These are phyloP conservation scores for Phytophthora uliginosa DNA, from an alignment of 352 stramenopile genomes.

Conservation along the genomic window DNA sequence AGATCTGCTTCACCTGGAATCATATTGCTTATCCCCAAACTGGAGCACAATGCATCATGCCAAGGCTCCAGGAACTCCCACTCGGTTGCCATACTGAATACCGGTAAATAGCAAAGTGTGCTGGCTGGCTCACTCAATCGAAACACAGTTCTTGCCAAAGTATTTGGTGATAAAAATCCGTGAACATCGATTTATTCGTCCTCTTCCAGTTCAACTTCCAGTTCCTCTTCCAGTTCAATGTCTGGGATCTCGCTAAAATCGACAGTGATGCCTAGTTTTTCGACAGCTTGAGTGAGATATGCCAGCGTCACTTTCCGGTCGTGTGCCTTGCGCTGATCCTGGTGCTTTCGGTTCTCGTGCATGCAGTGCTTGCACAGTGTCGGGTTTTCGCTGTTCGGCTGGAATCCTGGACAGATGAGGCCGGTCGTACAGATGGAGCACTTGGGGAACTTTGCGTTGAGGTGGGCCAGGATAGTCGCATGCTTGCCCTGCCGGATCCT, in stretches of 20 bases:
- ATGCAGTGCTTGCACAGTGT: conserved; percentile 82
- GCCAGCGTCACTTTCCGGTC: conserved; percentile 50
- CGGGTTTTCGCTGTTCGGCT: conserved; percentile 74
- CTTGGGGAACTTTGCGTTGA: conserved; percentile 72
- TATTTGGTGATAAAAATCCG: background rate
- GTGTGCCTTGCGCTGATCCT: conserved; percentile 49
- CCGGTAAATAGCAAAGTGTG: no score
- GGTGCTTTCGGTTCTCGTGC: conserved; percentile 77
- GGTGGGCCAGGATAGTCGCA: conserved; percentile 46
- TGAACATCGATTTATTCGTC: conserved; percentile 19
- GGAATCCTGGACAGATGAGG: conserved; percentile 79
- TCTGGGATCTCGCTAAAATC: conserved; percentile 63
- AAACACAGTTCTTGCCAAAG: background rate
- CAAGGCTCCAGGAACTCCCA: background rate
- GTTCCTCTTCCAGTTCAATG: conserved; percentile 68
- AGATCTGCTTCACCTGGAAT: no score
- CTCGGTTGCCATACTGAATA: no score
- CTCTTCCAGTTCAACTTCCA: conserved; percentile 59
- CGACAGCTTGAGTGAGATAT: conserved; percentile 59
- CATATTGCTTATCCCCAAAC: no score
- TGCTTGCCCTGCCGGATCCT: conserved; percentile 60
- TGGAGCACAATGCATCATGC: background rate
- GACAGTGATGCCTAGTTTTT: conserved; percentile 64
- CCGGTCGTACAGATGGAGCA: conserved; percentile 76
- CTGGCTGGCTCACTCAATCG: no score